phyloP scores from a whole-genome alignment of 2,329 filamentous ascomycete species.

The Aspergillus cejpii region DNA sequence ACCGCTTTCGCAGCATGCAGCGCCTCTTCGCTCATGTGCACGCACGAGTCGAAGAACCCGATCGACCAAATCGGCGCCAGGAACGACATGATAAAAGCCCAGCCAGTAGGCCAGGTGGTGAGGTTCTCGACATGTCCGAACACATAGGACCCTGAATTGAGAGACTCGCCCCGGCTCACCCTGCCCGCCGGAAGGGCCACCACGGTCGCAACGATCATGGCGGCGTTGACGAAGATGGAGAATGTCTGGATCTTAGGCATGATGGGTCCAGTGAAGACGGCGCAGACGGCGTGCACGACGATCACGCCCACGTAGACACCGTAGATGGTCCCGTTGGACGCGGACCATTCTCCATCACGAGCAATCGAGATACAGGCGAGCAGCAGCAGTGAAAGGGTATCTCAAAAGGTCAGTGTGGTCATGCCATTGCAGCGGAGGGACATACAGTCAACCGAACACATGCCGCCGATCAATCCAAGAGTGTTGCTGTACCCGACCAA shows the following conservation, averaged over 20 bases:
- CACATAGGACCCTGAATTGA: constrained; percentile 45
- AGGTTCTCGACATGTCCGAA: constrained; percentile 53
- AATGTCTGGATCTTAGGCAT: constrained; percentile 56
- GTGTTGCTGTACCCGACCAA: constrained; percentile 57
- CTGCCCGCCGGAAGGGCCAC: constrained; percentile 52
- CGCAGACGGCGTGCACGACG: constrained; percentile 49
- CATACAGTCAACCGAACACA: constrained; percentile 55
- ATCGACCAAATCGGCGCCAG: constrained; percentile 57
- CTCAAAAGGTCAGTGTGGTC: constrained; percentile 6
- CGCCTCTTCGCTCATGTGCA: constrained; percentile 57
- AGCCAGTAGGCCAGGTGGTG: constrained; percentile 52
- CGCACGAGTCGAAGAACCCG: constrained; percentile 51
- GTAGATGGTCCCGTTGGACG: constrained; percentile 53
- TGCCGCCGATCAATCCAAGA: constrained; percentile 53
- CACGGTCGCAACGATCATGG: constrained; percentile 51
- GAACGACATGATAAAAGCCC: constrained; percentile 56
- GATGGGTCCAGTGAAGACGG: constrained; percentile 47
- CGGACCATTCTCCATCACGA: constrained; percentile 51
- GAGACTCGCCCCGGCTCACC: constrained; percentile 18
- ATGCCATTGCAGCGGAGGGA: background rate
- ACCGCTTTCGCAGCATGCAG: constrained; percentile 55
- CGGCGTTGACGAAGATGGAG: constrained; percentile 51
- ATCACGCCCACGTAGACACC: constrained; percentile 52
- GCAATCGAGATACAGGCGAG: constrained; percentile 54
- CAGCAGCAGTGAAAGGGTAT: constrained; percentile 29